Percentiles rank a stretch among this genome's conserved stretches.
phyloP scores from a whole-genome alignment of 2,329 filamentous ascomycete genomes.

The Claviceps sp. region DNA sequence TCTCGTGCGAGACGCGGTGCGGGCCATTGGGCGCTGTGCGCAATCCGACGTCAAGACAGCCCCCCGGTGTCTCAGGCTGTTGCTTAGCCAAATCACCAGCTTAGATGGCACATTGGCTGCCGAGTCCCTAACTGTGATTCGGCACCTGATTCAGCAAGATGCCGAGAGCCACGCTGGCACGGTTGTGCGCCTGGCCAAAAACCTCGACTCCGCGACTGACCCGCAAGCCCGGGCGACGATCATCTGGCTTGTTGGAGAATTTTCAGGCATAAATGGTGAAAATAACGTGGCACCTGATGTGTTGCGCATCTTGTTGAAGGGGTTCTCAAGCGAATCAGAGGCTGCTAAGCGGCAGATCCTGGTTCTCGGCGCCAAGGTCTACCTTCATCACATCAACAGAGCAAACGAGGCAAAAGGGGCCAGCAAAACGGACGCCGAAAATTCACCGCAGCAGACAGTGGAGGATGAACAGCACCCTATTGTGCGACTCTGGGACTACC shows the following conservation, averaged over 20 bases:
- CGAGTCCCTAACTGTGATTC: slow-evolving; percentile 86
- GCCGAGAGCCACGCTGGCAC: slow-evolving; percentile 70
- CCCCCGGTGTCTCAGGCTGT: slow-evolving; percentile 64
- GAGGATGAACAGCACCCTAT: slow-evolving; percentile 44
- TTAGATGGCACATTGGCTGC: slow-evolving; percentile 79
- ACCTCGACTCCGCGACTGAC: slow-evolving; percentile 77
- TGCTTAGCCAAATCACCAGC: slow-evolving; percentile 79
- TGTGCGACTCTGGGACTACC: slow-evolving; percentile 69
- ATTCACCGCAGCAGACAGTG: slow-evolving; percentile 14
- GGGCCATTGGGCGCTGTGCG: slow-evolving; percentile 86
- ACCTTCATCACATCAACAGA: slow-evolving; percentile 72
- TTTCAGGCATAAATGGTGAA: slow-evolving; percentile 63
- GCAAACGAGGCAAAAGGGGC: slow-evolving; percentile 31
- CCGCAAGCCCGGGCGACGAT: slow-evolving; percentile 86
- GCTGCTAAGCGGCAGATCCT: slow-evolving; percentile 84
- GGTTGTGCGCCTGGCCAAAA: slow-evolving; percentile 77
- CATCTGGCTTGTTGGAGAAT: slow-evolving; percentile 95
- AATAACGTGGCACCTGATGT: slow-evolving; percentile 91
- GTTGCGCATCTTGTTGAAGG: slow-evolving; percentile 72
- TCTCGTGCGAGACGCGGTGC: slow-evolving; percentile 76
- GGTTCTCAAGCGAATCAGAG: slow-evolving; percentile 73
- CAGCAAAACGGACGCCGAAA: slow-evolving; percentile 17
- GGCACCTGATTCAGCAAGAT: slow-evolving; percentile 88
- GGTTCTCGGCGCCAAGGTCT: slow-evolving; percentile 89
- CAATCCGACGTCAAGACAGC: slow-evolving; percentile 61